Evolutionary conservation across 768 basidiomycete genomes (phyloP), one percentile per base, ranked within the genome.

Genomic region (Rhizopogon salebrosus): DNA sequence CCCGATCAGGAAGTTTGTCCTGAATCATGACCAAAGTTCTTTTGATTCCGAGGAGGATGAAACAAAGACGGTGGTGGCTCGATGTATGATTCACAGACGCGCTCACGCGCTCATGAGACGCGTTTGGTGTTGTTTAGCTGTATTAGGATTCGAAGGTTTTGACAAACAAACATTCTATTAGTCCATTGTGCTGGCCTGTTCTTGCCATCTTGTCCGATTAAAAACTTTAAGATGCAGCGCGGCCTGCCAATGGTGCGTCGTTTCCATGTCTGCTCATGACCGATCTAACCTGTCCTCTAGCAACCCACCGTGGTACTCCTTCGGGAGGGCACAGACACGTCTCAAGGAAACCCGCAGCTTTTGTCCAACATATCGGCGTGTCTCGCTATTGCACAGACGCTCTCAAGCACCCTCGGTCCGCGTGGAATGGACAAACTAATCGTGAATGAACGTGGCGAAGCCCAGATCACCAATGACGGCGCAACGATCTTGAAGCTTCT

Each of bases 381-480:
- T 75, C 83, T 95, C 52, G 93, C 95, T 16, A 87, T 99, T 60
- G 74, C 95, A 42, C 84, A 92, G 66, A 98, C 92, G 2, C 82
- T 99, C 50, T 80, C 97, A 20, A 93, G 83, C 52, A 98, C 97
- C 29, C 83, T 99, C n/a, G 97, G 97, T 13, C 97, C 97, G 7
- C 78, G 97, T 54, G 97, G 97, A 57, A 98, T 99, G 97, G 97
- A 99, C 71, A 98, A 98, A 69, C 77, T 98, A 41, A 97, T 97
- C 60, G 95, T 98, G 2, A 87, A 87, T 55, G 87, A 91, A 54
- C 83, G 94, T 52, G 95, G 97, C 46, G 89, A 95, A 55, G 93
- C 97, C 8, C 95, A 97, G 74, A 99, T 99, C 66, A 98, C 97
- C 20, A 99, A 99, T 71, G 97, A 99, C 80, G 97, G 97, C 54